A percentile compares a stretch with the other conserved stretches of the same genome.
Evolutionary conservation across 345 rosid species (phyloP).

Genomic region (Crucihimalaya himalaica): DNA sequence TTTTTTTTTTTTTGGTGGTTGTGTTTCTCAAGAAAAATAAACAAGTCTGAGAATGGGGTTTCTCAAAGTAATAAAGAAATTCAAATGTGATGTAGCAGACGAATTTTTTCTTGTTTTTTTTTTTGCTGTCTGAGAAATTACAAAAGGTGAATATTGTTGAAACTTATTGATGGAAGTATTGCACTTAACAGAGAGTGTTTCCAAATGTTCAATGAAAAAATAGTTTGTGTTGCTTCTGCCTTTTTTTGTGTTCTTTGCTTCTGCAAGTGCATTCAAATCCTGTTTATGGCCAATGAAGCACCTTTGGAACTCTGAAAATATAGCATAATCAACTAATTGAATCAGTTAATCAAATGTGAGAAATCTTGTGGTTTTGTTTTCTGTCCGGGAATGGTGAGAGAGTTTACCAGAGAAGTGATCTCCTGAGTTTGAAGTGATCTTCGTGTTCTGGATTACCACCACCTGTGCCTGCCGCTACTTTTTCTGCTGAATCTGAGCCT

Average conservation of each 20-base stretch:
- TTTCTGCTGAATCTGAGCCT: slow-evolving; percentile 47
- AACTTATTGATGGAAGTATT: slow-evolving; percentile 6
- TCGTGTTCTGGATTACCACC: slow-evolving; percentile 57
- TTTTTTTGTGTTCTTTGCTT: background rate
- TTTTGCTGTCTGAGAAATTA: background rate
- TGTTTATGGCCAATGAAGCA: background rate
- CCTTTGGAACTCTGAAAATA: slow-evolving; percentile 18
- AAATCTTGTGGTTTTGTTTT: slow-evolving; percentile 1
- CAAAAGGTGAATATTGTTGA: slow-evolving; percentile 15
- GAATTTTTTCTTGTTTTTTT: slow-evolving; percentile 2
- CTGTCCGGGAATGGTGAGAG: background rate
- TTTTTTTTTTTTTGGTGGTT: background rate
- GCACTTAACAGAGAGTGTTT: background rate
- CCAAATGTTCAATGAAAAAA: background rate
- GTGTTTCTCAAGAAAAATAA: slow-evolving; percentile 22
- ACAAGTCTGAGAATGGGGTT: slow-evolving; percentile 16
- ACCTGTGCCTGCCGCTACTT: slow-evolving; percentile 55
- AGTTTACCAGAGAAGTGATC: slow-evolving; percentile 48
- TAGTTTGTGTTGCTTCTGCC: slow-evolving; percentile 19
- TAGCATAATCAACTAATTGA: background rate
- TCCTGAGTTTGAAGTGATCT: slow-evolving; percentile 45
- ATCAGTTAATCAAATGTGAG: background rate
- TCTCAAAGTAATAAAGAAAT: slow-evolving; percentile 16
- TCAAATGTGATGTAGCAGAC: slow-evolving; percentile 13
- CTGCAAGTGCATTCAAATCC: slow-evolving; percentile 10